Percentiles rank a stretch among this genome's conserved stretches.
phyloP scores from a whole-genome alignment of 1,284 basidiomycete species.

The Agroathelia rolfsii region DNA sequence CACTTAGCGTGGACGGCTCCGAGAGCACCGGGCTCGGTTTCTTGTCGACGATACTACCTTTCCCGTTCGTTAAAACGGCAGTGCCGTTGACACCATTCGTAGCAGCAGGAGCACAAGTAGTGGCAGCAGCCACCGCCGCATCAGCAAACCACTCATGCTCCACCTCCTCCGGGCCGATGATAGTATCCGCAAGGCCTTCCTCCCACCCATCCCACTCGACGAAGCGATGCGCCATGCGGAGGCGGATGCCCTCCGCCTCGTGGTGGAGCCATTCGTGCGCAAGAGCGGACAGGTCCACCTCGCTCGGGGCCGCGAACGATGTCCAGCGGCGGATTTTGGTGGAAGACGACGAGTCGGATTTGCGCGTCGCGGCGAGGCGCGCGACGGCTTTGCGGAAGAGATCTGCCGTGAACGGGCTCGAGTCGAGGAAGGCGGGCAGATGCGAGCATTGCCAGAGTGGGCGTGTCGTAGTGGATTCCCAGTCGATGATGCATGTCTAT shows the following conservation, averaged over 20 bases:
- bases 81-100: background rate
- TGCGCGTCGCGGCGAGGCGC: slow-evolving; percentile 26
- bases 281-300: slow-evolving; percentile 26
- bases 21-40: background rate
- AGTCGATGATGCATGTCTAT: slow-evolving; percentile 76
- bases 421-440: slow-evolving; percentile 66
- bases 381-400: slow-evolving; percentile 57
- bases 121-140: slow-evolving; percentile 21
- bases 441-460: slow-evolving; percentile 78
- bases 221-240: slow-evolving; percentile 66
- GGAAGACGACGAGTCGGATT: slow-evolving; percentile 10
- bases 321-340: slow-evolving; percentile 5
- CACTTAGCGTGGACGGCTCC: background rate
- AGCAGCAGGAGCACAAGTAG: background rate
- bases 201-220: slow-evolving; percentile 84
- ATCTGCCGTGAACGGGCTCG: slow-evolving; percentile 59
- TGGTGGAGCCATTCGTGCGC: slow-evolving; percentile 62
- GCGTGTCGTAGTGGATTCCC: slow-evolving; percentile 75
- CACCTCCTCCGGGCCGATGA: slow-evolving; percentile 57
- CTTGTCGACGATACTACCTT: slow-evolving; percentile 8
- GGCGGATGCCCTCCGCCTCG: slow-evolving; percentile 50
- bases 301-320: slow-evolving; percentile 9
- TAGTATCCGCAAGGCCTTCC: slow-evolving; percentile 64
- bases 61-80: background rate
- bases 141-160: slow-evolving; percentile 61